Evolutionary conservation across 2,329 filamentous ascomycete species (phyloP), one percentile per base, ranked within the genome.

Genomic region (Talaromyces piceae): DNA sequence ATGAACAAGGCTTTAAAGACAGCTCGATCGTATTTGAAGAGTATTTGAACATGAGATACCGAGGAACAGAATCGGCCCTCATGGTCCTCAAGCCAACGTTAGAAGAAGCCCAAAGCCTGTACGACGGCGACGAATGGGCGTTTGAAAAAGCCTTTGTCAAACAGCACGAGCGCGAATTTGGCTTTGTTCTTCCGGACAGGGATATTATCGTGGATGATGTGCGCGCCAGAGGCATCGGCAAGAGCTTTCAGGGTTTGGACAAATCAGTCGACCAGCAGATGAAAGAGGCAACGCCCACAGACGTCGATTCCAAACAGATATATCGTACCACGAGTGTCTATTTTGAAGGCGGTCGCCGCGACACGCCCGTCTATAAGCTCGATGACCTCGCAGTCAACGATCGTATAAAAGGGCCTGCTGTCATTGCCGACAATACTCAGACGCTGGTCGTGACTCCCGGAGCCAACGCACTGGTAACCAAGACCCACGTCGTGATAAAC

Each of bases 171-270:
- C 90, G 93, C 63, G 91, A 96, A 63, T 96, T 96, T 63, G 90
- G 90, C 0, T 96, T 96, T 63, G 94, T 87, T 0, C 74, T 96
- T 2, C 82, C 83, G 22, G 87, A 94, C 53, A 78, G 90, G 50
- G 88, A 95, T 59, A 88, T 95, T 49, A 90, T 95, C 43, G 78
- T 96, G 6, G 91, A 95, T 56, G 91, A 95, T 65, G 87, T 95
- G 3, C 83, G 91, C 37, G 87, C 91, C 4, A 79, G 91, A 51
- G 89, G 89, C 12, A 94, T 95, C 55, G 91, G 88, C 44, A 94
- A 90, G 75, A 91, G 88, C 43, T 91, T 91, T 66, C 79, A 87
- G 49, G 84, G 86, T 43, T 73, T 85, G 26, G 87, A 89, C 54
- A 86, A 88, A 72, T 91, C 87, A 0, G 87, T 94, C 3, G 89